Percentiles rank a stretch among this genome's conserved stretches.
Conservation (phyloP, 805 yeast species). For the Kuraishia cidri region DNA sequence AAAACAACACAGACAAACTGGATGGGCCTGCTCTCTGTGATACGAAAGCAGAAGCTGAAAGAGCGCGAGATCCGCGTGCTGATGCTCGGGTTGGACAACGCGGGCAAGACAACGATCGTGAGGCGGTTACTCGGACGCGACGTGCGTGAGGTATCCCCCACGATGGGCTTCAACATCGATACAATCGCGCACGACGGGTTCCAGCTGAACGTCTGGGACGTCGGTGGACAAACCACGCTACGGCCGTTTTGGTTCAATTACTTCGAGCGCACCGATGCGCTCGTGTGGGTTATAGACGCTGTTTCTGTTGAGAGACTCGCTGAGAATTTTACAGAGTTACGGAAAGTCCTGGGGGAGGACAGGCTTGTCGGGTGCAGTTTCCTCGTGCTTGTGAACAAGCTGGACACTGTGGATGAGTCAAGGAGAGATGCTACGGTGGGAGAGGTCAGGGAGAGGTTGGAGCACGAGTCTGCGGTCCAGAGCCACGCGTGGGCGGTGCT, state of each 20-base stretch:
- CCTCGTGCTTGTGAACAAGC: conserved; percentile 66
- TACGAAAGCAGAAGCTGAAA: conserved; percentile 74
- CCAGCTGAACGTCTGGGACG: conserved; percentile 63
- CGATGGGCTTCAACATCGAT: conserved; percentile 80
- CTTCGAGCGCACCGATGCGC: conserved; percentile 70
- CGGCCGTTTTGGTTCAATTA: conserved; percentile 92
- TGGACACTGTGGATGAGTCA: conserved; percentile 63
- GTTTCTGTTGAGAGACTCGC: conserved; percentile 47
- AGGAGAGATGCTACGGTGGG: conserved; percentile 2
- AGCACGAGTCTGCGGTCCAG: conserved; percentile 11
- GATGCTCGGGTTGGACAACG: conserved; percentile 78
- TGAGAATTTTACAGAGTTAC: conserved; percentile 61
- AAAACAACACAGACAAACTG: background rate
- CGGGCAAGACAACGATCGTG: conserved; percentile 87
- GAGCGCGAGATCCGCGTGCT: conserved; percentile 71
- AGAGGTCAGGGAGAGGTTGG: background rate
- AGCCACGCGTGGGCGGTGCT: conserved; percentile 31
- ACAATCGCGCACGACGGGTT: conserved; percentile 32
- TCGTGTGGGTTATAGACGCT: conserved; percentile 84
- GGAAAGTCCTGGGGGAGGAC: conserved; percentile 54
- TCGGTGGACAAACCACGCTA: conserved; percentile 82
- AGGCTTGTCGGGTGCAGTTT: conserved; percentile 61
- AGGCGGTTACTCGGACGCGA: conserved; percentile 44
- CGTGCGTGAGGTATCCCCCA: conserved; percentile 60
- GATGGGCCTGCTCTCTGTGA: conserved; percentile 79